Base-by-base conservation (phyloP, 139 green algal genomes). In the Haematococcus lacustris region DNA sequence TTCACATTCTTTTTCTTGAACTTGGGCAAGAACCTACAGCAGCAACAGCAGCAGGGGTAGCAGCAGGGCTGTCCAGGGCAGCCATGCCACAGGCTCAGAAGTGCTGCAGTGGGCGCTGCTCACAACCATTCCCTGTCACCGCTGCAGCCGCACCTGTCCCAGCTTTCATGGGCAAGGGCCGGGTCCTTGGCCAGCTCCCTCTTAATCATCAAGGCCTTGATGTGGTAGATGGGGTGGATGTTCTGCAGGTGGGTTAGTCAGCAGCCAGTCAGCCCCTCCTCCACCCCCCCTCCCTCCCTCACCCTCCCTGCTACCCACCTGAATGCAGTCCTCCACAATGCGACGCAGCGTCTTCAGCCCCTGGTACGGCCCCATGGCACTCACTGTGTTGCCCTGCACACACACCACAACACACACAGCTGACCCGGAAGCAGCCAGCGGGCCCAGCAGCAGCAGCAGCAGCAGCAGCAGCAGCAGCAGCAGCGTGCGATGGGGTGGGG, bases 1-100 rank as follows among this genome's bases (percentile, higher is more conserved):
- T 96, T 84, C 5, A 99, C 93, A 78, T 98, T 99, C 87, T 97
- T 97, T 87, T 98, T 97, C 81, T 97, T 98, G 86, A 99, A 99
- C 65, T 97, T 98, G 53, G 96, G 96, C 73, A 99, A 80, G 79
- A 99, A 99, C 68, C 95, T 87, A 71, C 1, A 25, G 32, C 3
- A 40, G 13, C 38, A 28, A 51, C 23, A 61, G 17, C 32, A 35
- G 4, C 3, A 26, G 5, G 4, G 5, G 5, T 21, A 39, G 5
- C 25, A 68, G n/a, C 17, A 43, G 21, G 5, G 34, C 6, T 25
- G 5, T 23, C 30, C 40, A 41, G 3, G 3, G 13, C n/a, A n/a
- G n/a, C n/a, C n/a, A n/a, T n/a, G n/a, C n/a, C n/a, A n/a, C n/a
- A n/a, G n/a, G n/a, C n/a, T n/a, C n/a, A n/a, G n/a, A n/a, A n/a